Percentiles rank a stretch among this genome's conserved stretches.
Evolutionary conservation across 2,329 filamentous ascomycete genomes (phyloP).

Genomic region (Nannizzia gypsea): DNA sequence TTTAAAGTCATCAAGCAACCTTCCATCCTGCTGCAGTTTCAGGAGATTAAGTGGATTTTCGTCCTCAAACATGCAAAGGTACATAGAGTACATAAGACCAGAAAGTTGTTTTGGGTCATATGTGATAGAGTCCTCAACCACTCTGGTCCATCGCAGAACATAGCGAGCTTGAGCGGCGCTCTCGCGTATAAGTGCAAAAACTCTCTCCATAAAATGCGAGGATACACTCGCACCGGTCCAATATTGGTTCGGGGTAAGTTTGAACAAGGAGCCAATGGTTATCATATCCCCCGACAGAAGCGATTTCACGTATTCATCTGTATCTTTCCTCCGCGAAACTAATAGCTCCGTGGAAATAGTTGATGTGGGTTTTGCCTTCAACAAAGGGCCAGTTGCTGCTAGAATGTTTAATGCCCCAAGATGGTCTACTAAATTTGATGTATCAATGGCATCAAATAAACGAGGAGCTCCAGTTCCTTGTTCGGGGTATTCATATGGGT

Average conservation of each 20-base stretch:
- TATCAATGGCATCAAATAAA: slow-evolving; percentile 47
- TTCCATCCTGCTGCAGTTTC: slow-evolving; percentile 5
- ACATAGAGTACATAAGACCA: slow-evolving; percentile 32
- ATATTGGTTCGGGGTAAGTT: slow-evolving; percentile 39
- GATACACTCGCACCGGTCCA: slow-evolving; percentile 35
- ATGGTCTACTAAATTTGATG: slow-evolving; percentile 38
- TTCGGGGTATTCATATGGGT: slow-evolving; percentile 32
- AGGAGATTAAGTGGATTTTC: slow-evolving; percentile 24
- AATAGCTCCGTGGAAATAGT: slow-evolving; percentile 41
- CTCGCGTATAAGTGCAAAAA: neutral
- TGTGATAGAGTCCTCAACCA: neutral
- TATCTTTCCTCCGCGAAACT: slow-evolving; percentile 22
- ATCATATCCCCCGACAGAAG: slow-evolving; percentile 39
- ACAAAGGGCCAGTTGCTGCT: slow-evolving; percentile 37
- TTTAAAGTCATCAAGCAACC: slow-evolving; percentile 6
- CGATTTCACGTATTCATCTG: slow-evolving; percentile 26
- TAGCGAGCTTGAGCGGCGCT: neutral
- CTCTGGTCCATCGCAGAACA: slow-evolving; percentile 6
- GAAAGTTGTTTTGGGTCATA: slow-evolving; percentile 32
- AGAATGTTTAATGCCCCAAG: slow-evolving; percentile 38
- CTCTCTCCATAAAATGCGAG: slow-evolving; percentile 19
- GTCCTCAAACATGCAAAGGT: slow-evolving; percentile 36
- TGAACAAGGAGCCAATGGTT: slow-evolving; percentile 41
- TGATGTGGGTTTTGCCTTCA: slow-evolving; percentile 35
- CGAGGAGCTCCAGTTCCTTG: slow-evolving; percentile 24